phyloP scores from a whole-genome alignment of 257 asterid genomes.

The Forsythia viridissima region DNA sequence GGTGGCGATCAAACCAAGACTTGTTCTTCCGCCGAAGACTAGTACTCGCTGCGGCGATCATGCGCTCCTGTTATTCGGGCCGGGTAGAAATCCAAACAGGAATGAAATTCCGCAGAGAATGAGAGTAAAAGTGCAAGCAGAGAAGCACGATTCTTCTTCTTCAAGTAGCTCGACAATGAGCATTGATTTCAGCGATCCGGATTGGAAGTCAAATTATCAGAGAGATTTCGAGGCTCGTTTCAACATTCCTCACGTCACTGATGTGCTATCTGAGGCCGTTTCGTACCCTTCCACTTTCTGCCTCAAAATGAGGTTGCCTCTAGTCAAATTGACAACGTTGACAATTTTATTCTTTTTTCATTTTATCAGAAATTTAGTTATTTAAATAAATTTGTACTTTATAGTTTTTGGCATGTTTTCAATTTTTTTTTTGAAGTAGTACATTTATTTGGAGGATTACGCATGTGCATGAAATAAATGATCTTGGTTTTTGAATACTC shows the following conservation, averaged over 20 bases:
- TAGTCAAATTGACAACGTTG: not conserved
- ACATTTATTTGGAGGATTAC: too few relatives aligned
- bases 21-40: constrained; percentile 25
- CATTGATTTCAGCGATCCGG: constrained; percentile 72
- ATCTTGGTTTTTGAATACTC: too few relatives aligned
- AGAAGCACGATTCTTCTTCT: constrained; percentile 11
- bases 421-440: too few relatives aligned
- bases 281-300: constrained; percentile 83
- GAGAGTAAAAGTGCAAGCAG: constrained; percentile 34
- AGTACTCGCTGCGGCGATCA: constrained; percentile 27
- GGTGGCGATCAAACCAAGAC: constrained; percentile 51
- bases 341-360: not conserved
- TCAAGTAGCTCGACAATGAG: constrained; percentile 8
- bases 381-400: too few relatives aligned
- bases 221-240: constrained; percentile 70
- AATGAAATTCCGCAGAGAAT: constrained; percentile 22
- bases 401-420: too few relatives aligned
- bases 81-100: constrained; percentile 3
- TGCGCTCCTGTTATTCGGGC: constrained; percentile 7
- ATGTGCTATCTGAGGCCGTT: constrained; percentile 53
- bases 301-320: constrained; percentile 67
- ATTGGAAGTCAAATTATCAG: constrained; percentile 74
- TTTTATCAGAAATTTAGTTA: too few relatives aligned
- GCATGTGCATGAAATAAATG: too few relatives aligned
- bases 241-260: constrained; percentile 67